Base-by-base conservation (phyloP, 2,329 filamentous ascomycete genomes). In the Furcasterigmium sp. region DNA sequence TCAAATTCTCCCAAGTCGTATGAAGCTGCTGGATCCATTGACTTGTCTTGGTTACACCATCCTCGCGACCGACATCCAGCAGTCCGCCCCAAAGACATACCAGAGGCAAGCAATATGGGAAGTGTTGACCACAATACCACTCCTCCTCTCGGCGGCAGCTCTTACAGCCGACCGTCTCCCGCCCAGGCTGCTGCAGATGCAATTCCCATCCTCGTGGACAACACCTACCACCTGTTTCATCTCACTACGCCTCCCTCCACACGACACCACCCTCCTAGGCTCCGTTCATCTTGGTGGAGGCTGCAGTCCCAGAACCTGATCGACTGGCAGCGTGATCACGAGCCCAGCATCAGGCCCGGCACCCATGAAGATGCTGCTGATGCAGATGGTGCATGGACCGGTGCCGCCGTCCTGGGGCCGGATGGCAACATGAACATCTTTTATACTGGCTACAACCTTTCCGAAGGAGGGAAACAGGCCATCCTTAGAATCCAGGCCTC, bases 171-270 rank as follows among this genome's bases (percentile, higher is more conserved):
- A 14, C 51, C 52, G 4, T 58, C 57, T 19, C 36, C 50, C 8
- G 40, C 47, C 4, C 53, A 61, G 38, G 62, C 60, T 2, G 23
- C 23, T 26, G 23, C 23, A 26, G 23, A 26, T 26, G 23, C 23
- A 7, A 65, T 64, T 21, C 62, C 62, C 1, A 43, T 64, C 3
- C 55, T 64, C 14, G 54, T 65, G 40, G 61, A 59, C 43, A 52
- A 58, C 37, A 61, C 57, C 18, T 65, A 64, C 48, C 61, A 65
- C 43, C 42, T 65, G 42, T 64, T 65, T 43, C 60, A 64, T 48
- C 59, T 61, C 19, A 55, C 49, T 8, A 59, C 58, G 19, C 58
- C 58, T 13, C 54, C 56, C 7, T 49, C 49, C 32, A 64, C 62
- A 23, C 53, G 50, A n/a, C 58, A 63, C 43, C 57, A 63, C 38